Conservation (phyloP, 192 early-diverging fungal genomes). For the Coemansia umbellata region DNA sequence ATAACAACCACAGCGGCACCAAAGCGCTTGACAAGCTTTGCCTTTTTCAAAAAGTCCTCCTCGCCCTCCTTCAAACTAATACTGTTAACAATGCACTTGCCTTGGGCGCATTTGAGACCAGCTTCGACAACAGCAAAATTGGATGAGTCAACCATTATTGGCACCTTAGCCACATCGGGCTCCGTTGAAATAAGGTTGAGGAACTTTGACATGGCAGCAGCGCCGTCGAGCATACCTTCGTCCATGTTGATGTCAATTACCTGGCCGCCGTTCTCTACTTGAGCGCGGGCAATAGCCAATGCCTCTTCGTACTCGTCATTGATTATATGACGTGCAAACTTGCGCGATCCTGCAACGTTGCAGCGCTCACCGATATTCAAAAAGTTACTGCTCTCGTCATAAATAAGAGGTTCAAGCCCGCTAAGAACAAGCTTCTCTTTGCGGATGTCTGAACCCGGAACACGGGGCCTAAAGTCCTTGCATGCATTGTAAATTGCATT, state of each 20-base stretch:
- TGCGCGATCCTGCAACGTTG: conserved; percentile 92
- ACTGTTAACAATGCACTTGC: conserved; percentile 97
- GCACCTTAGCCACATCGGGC: conserved; percentile 83
- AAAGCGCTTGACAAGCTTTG: conserved; percentile 79
- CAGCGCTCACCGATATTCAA: conserved; percentile 96
- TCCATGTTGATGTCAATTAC: conserved; percentile 97
- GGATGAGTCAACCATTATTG: conserved; percentile 95
- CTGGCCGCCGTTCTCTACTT: conserved; percentile 94
- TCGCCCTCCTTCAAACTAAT: conserved; percentile 95
- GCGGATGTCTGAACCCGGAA: conserved; percentile 64
- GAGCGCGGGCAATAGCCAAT: conserved; percentile 84
- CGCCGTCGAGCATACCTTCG: conserved; percentile 92
- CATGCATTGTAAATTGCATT: conserved; percentile 76
- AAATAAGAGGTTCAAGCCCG: conserved; percentile 80
- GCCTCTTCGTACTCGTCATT: conserved; percentile 93
- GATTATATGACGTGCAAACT: conserved; percentile 91
- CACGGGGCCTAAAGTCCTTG: conserved; percentile 73
- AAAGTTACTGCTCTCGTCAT: conserved; percentile 81
- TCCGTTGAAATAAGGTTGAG: conserved; percentile 92
- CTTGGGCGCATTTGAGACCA: conserved; percentile 92
- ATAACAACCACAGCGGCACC: conserved; percentile 96
- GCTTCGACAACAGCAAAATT: conserved; percentile 97
- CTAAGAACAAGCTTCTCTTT: conserved; percentile 74
- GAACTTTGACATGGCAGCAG: conserved; percentile 90
- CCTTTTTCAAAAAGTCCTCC: conserved; percentile 88